A percentile compares a stretch with the other conserved stretches of the same genome.
These are phyloP conservation scores for Rhododendron molle DNA, from an alignment of 148 eudicot genomes.

Conservation along the genomic window DNA sequence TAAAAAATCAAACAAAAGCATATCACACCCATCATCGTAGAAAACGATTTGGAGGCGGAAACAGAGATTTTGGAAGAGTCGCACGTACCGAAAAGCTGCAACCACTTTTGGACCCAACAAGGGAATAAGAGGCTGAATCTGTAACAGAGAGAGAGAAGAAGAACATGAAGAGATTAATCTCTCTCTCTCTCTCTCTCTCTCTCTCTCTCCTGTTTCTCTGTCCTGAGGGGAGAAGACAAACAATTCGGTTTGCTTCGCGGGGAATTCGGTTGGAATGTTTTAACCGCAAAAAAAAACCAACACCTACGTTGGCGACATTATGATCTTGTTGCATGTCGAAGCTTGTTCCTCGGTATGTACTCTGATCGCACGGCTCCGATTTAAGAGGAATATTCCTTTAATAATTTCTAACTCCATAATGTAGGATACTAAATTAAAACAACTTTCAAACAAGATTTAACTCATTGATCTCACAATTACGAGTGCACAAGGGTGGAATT, in stretches of 20 bases:
- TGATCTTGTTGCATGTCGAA: background rate
- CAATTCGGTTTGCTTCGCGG: slow-evolving; percentile 8
- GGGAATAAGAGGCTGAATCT: background rate
- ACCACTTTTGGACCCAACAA: background rate
- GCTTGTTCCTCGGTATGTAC: background rate
- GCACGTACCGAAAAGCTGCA: background rate
- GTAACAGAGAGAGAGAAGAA: background rate
- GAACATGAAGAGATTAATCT: background rate
- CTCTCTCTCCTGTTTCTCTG: background rate
- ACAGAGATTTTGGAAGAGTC: background rate
- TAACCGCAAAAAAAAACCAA: slow-evolving; percentile 5
- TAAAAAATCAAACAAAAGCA: background rate
- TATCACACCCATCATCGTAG: background rate
- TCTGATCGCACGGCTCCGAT: background rate
- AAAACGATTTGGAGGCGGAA: background rate
- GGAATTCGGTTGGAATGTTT: slow-evolving; percentile 10
- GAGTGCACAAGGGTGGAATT: too few relatives aligned
- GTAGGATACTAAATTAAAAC: background rate
- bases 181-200: background rate
- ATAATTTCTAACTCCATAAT: background rate
- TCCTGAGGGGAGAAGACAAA: slow-evolving; percentile 1
- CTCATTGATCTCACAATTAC: background rate
- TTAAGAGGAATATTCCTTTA: background rate
- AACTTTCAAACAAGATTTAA: background rate
- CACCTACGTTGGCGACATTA: background rate